Evolutionary conservation across 73 alveolate species (phyloP), one percentile per base, ranked within the genome.

Genomic region (Tetrahymena malaccensis): DNA sequence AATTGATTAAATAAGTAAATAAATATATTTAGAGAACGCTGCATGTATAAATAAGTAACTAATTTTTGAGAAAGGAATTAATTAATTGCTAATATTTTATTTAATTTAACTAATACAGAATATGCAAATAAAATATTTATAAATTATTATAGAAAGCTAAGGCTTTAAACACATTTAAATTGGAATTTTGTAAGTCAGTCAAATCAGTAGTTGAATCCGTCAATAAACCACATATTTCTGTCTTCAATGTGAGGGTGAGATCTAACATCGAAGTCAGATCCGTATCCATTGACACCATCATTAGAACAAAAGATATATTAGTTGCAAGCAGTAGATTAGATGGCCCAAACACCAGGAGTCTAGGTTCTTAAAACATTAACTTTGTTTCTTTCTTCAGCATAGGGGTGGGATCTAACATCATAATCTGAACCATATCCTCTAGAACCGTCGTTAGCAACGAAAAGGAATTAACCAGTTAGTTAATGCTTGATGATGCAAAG

Each of bases 301-400:
- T 94, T 94, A 33, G 96, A 94, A 85, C 96, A 94, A 83, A 94
- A 94, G 57, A 94, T 4, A n/a, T 94, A 94, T 44, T 94, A 85
- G 25, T 85, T 37, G 70, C 85, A 70, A 43, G 93, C 89, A 21
- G 94, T 44, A 38, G 94, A 94, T 85, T 40, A 44, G 22, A 94
- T 94, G 4, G 44, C 35, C 84, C 85, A 94, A 27, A 85, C 93
- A 37, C 93, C 93, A 43, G 93, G 89, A 31, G 89, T 70, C 19
- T 70, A 31, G 37, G 89, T 70, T 70, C 21, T 70, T n/a, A 70
- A 70, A 9, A 70, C 40, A 12, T 70, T 3, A n/a, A 70, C 89
- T 70, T 83, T 40, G 44, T 94, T 94, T 94, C 96, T 94, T 94
- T 85, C 96, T 85, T 94, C 96, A 85, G 34, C 17, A 43, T 43